These are phyloP conservation scores for Polysphondylium violaceum DNA, from an alignment of 78 protist species.

Conservation along the genomic window DNA sequence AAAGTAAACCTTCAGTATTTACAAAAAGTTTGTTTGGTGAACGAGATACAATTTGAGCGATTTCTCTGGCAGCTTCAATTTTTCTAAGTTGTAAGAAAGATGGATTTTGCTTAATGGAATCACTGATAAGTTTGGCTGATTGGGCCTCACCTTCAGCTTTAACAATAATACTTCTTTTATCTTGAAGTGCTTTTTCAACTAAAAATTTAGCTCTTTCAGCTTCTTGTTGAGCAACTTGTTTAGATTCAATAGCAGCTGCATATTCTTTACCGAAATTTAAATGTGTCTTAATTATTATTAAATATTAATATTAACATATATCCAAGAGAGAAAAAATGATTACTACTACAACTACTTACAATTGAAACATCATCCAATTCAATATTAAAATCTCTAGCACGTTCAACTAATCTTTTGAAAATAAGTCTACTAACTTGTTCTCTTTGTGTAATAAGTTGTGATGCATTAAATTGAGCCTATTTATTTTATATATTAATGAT, in stretches of 20 bases:
- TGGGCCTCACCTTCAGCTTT: conserved; percentile 98
- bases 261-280: conserved; percentile 95
- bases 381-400: conserved; percentile 94
- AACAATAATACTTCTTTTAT: conserved; percentile 90
- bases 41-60: conserved; percentile 84
- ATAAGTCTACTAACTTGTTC: conserved; percentile 88
- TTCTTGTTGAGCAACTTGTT: conserved; percentile 95
- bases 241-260: conserved; percentile 96
- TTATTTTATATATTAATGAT: too few relatives aligned
- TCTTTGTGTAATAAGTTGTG: conserved; percentile 96
- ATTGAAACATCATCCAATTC: conserved; percentile 95
- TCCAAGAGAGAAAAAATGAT: neutral
- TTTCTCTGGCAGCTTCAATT: conserved; percentile 91
- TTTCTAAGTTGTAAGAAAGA: conserved; percentile 89
- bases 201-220: conserved; percentile 96
- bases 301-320: neutral
- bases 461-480: conserved; percentile 98
- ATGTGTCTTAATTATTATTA: conserved; percentile 74
- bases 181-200: conserved; percentile 96
- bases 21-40: conserved; percentile 88
- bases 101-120: conserved; percentile 92
- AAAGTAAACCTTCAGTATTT: conserved; percentile 80
- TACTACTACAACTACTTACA: conserved; percentile 45
- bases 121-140: conserved; percentile 92
- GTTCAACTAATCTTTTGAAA: conserved; percentile 73